Conservation (phyloP, 2,329 filamentous ascomycete genomes). For the Emergomyces pasteurianus region DNA sequence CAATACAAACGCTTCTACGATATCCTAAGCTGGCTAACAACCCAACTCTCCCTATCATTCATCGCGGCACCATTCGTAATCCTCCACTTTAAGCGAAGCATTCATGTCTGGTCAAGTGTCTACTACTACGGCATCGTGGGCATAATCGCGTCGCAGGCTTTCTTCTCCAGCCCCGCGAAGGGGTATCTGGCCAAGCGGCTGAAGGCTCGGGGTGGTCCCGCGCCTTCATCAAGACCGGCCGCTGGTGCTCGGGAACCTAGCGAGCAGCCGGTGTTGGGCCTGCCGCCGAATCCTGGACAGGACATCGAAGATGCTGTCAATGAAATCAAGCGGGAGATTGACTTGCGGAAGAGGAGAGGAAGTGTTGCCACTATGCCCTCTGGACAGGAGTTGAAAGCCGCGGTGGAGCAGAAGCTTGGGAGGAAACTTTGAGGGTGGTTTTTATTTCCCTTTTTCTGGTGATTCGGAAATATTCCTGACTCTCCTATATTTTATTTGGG, state of each 20-base stretch:
- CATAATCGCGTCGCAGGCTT: slow-evolving; percentile 51
- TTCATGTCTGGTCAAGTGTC: slow-evolving; percentile 69
- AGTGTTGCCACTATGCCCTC: slow-evolving; percentile 33
- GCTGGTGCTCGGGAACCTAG: background rate
- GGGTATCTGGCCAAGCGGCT: slow-evolving; percentile 44
- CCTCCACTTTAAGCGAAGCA: slow-evolving; percentile 57
- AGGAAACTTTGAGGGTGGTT: slow-evolving; percentile 27
- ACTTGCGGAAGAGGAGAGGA: slow-evolving; percentile 42
- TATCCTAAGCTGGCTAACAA: slow-evolving; percentile 58
- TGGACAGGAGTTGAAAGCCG: slow-evolving; percentile 40
- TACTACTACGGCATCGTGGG: slow-evolving; percentile 77
- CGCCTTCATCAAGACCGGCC: slow-evolving; percentile 17
- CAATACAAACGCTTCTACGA: slow-evolving; percentile 80
- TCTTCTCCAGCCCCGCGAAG: slow-evolving; percentile 75
- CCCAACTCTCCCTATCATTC: slow-evolving; percentile 76
- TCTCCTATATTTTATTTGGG: background rate
- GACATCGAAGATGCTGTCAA: slow-evolving; percentile 68
- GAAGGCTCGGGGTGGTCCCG: slow-evolving; percentile 38
- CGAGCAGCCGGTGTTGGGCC: slow-evolving; percentile 57
- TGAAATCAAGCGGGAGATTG: slow-evolving; percentile 63
- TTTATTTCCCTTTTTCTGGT: background rate
- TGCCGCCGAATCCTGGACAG: slow-evolving; percentile 61
- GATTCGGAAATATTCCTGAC: too few species aligned
- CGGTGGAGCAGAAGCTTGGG: slow-evolving; percentile 40
- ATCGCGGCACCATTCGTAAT: slow-evolving; percentile 74